Base-by-base conservation (phyloP, 2,329 filamentous ascomycete species). In the Microdochium trichocladiopsis region DNA sequence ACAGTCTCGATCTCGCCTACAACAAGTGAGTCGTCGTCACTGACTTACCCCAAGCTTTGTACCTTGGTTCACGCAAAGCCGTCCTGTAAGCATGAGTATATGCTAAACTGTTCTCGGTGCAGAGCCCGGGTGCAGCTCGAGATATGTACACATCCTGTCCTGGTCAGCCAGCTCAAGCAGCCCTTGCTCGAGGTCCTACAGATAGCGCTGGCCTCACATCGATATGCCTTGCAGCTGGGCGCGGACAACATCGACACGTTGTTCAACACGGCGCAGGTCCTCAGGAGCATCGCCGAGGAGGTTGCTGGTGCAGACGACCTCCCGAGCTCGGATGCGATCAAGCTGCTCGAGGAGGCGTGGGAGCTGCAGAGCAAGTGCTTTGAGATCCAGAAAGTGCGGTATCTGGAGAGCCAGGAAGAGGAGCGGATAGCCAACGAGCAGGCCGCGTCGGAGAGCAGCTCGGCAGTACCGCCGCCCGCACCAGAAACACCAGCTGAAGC, bases 191-290 rank as follows among this genome's bases (percentile, higher is more conserved):
- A 79, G n/a, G 71, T 83, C 23, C 66, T 90, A 22, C 71, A 78
- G 41, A 74, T 80, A 53, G 80, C 86, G 1, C 66, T 90, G 23
- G 71, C 76, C 24, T 86, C 85, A 2, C 86, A 89, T 64, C 76
- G 77, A 52, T 76, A 79, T 62, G 85, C 86, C 3, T 67, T 86
- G 25, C 66, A 65, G 1, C 65, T 89, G 25, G 77, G 84, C 22
- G 74, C 78, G 49, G 75, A 82, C 41, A 87, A 88, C 62, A 72
- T 83, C 1, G 85, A 90, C 66, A 75, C 82, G 4, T 69, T 87
- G 9, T 90, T 89, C 72, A 90, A 90, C 62, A 84, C 82, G 5
- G 83, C 80, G 1, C 86, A 89, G 65, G 82, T 88, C 3, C 71
- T 89, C 36, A 85, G 81, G 1, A 82, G 78, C 56, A 71, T 89